Conservation (phyloP, 441 rosid species). For the Jatropha podagrica region DNA sequence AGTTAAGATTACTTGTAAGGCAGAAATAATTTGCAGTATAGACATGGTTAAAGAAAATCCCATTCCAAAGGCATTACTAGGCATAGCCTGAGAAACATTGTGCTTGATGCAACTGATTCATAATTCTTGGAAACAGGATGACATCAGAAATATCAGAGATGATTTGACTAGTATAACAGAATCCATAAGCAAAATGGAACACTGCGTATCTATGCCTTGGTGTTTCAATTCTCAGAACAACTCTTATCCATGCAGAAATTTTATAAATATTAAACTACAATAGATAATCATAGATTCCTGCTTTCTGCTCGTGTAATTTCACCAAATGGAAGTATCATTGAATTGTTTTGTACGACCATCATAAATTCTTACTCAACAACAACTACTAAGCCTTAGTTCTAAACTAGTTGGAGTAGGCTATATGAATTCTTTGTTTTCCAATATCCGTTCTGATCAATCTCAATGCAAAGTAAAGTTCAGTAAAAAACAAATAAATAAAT, state of each 20-base stretch:
- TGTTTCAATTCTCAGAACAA: not conserved
- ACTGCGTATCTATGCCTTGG: not conserved
- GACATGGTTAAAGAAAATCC: not conserved
- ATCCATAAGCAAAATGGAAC: not conserved
- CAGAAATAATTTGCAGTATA: not conserved
- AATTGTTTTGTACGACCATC: not conserved
- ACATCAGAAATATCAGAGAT: not conserved
- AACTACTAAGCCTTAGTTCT: too few relatives aligned
- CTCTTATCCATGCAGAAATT: not conserved
- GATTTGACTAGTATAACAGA: not conserved
- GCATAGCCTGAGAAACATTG: slow-evolving; percentile 2
- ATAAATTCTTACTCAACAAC: too few relatives aligned
- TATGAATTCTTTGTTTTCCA: too few relatives aligned
- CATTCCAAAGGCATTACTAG: not conserved
- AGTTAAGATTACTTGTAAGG: not conserved
- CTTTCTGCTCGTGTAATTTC: not conserved
- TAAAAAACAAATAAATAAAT: too few relatives aligned
- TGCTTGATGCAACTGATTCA: not conserved
- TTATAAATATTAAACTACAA: not conserved
- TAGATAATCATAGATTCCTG: not conserved
- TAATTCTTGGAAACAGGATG: not conserved
- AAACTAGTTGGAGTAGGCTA: too few relatives aligned
- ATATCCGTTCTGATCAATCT: too few relatives aligned
- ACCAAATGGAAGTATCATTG: not conserved
- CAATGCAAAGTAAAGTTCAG: too few relatives aligned